These are phyloP conservation scores for Xylariaceae sp. DNA, from an alignment of 2,329 filamentous ascomycete species.

Conservation along the genomic window DNA sequence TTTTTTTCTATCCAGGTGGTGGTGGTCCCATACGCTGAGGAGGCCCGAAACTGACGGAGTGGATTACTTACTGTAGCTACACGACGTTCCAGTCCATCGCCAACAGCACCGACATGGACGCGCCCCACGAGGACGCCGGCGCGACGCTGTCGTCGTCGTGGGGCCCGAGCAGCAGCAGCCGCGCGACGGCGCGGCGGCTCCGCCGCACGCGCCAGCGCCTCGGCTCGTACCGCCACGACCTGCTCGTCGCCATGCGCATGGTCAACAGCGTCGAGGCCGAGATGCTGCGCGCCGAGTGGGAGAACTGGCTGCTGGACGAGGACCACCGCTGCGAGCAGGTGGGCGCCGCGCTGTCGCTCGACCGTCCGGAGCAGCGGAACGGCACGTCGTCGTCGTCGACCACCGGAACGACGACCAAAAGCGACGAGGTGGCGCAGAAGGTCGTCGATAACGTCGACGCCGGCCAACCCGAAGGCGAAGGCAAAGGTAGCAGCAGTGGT, in stretches of 20 bases:
- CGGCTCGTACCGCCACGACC: conserved; percentile 77
- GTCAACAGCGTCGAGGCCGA: conserved; percentile 86
- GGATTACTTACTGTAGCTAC: conserved; percentile 47
- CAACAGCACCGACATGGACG: conserved; percentile 50
- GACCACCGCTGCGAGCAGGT: conserved; percentile 64
- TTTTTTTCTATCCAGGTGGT: conserved; percentile 3
- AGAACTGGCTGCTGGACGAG: conserved; percentile 83
- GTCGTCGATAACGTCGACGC: conserved; percentile 16
- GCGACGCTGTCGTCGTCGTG: conserved; percentile 35
- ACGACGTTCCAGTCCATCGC: conserved; percentile 53
- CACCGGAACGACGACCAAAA: conserved; percentile 5
- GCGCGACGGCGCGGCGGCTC: conserved; percentile 55
- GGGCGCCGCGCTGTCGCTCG: conserved; percentile 35
- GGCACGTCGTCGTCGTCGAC: conserved; percentile 4
- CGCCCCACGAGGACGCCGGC: conserved; percentile 46
- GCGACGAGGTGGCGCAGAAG: conserved; percentile 24
- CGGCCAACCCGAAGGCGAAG: conserved; percentile 4
- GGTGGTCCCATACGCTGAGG: too few relatives aligned
- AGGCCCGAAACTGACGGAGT: too few relatives aligned
- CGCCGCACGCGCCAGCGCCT: conserved; percentile 76
- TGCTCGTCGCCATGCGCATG: conserved; percentile 82
- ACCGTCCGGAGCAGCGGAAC: conserved; percentile 18
- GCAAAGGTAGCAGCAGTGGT: conserved; percentile 4
- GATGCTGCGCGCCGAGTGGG: conserved; percentile 81
- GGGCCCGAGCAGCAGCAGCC: conserved; percentile 38